Conservation (phyloP, 1,284 basidiomycete genomes). For the Ganoderma lingzhi region DNA sequence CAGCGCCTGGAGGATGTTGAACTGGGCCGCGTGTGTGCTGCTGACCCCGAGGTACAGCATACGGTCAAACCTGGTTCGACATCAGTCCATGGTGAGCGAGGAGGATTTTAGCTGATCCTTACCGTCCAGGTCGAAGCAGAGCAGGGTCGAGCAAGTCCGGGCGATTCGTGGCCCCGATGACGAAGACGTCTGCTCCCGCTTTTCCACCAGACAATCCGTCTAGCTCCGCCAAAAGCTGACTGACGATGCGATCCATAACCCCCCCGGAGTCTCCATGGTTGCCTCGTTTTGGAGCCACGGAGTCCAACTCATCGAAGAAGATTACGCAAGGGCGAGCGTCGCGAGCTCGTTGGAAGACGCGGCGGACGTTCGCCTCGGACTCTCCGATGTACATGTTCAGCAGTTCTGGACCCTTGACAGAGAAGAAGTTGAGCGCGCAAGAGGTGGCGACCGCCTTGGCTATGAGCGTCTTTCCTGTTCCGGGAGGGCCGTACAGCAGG, state of each 20-base stretch:
- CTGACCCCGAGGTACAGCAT: slow-evolving; percentile 97
- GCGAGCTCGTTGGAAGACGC: slow-evolving; percentile 91
- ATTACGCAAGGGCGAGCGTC: slow-evolving; percentile 94
- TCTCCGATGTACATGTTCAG: slow-evolving; percentile 99
- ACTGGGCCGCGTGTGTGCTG: slow-evolving; percentile 87
- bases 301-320: slow-evolving; percentile 99
- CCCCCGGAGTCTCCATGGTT: slow-evolving; percentile 96
- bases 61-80: slow-evolving; percentile 84
- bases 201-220: slow-evolving; percentile 86
- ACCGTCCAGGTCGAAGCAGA: slow-evolving; percentile 90
- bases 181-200: slow-evolving; percentile 81
- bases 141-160: slow-evolving; percentile 97
- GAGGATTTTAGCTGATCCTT: not conserved
- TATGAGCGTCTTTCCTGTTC: slow-evolving; percentile 95
- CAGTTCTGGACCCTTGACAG: slow-evolving; percentile 97
- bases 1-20: slow-evolving; percentile 89
- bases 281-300: slow-evolving; percentile 94
- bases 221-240: slow-evolving; percentile 93
- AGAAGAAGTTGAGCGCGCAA: slow-evolving; percentile 92
- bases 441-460: slow-evolving; percentile 96
- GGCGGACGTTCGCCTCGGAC: slow-evolving; percentile 95
- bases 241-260: slow-evolving; percentile 98
- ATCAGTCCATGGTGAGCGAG: not conserved
- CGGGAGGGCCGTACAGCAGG: slow-evolving; percentile 92
- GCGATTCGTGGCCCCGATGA: slow-evolving; percentile 97